Evolutionary conservation across 352 stramenopile species (phyloP).

Genomic region (Pelagophyceae sp.): DNA sequence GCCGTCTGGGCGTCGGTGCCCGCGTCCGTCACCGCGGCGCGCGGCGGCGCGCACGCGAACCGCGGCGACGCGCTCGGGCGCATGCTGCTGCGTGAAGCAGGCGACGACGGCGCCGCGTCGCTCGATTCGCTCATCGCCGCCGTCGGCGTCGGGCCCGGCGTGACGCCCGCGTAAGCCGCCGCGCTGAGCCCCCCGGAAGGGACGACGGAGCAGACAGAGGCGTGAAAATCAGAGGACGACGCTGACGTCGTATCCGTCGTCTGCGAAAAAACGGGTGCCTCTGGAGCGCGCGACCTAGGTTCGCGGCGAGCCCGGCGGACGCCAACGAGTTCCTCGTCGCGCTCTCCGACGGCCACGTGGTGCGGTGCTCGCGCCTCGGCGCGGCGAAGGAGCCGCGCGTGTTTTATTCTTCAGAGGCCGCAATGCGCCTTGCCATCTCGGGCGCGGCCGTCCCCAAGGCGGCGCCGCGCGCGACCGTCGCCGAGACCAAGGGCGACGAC

Average conservation of each 20-base stretch:
- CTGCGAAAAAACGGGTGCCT: too few species aligned
- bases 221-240: too few species aligned
- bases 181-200: too few species aligned
- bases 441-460: too few species aligned
- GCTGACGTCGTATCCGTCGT: too few species aligned
- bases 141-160: background rate
- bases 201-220: too few species aligned
- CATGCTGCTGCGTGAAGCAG: too few species aligned
- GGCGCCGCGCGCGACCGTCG: too few species aligned
- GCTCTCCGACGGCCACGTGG: slow-evolving; percentile 1
- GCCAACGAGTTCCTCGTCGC: background rate
- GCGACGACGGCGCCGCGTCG: background rate
- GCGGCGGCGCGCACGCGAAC: background rate
- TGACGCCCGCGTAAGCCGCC: background rate
- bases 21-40: background rate
- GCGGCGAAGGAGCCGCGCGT: background rate
- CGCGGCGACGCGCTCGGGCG: background rate
- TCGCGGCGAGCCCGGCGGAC: background rate
- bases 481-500: background rate
- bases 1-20: background rate
- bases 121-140: background rate
- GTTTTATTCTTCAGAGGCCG: background rate
- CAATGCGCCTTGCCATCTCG: background rate
- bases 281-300: background rate
- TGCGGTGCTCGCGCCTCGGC: background rate